Conservation (phyloP, 139 green algal genomes). For the Auxenochlorella pyrenoidosa region DNA sequence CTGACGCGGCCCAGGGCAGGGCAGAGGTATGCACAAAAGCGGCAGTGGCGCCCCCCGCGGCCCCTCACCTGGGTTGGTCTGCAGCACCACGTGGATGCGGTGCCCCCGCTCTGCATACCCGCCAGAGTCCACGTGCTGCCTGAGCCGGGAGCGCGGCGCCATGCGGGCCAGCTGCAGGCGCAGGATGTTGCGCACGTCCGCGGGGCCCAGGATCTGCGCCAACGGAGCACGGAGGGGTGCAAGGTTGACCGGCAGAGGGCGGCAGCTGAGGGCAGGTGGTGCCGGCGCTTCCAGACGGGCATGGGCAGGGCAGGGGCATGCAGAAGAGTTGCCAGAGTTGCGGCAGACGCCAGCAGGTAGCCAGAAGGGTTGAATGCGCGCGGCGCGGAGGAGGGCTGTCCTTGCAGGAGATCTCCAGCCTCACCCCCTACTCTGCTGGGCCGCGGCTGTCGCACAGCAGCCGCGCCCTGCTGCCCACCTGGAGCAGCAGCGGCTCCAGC, state of each 20-base stretch:
- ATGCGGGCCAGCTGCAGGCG: slow-evolving; percentile 77
- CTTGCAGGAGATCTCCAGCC: no score
- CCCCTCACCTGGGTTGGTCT: background rate
- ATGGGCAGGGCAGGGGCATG: background rate
- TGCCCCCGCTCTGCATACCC: slow-evolving; percentile 67
- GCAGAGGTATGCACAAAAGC: no score
- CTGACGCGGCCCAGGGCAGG: no score
- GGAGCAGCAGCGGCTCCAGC: slow-evolving; percentile 68
- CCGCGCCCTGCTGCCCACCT: slow-evolving; percentile 42
- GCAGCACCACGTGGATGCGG: slow-evolving; percentile 68
- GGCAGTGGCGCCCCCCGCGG: background rate
- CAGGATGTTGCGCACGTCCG: slow-evolving; percentile 70
- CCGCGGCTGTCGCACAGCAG: background rate
- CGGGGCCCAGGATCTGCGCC: slow-evolving; percentile 60
- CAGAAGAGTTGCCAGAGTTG: background rate
- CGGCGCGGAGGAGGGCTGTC: no score
- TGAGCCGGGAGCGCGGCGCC: slow-evolving; percentile 56
- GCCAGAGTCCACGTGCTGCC: slow-evolving; percentile 67
- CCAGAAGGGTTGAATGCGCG: no score
- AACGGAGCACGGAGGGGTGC: background rate
- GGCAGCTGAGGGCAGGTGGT: no score
- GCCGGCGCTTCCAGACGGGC: background rate
- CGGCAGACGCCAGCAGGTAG: no score
- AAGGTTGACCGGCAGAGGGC: background rate
- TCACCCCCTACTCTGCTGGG: no score